Evolutionary conservation across 495 filamentous ascomycete species (phyloP), one percentile per base, ranked within the genome.

Genomic region (Aspergillus nanangensis): DNA sequence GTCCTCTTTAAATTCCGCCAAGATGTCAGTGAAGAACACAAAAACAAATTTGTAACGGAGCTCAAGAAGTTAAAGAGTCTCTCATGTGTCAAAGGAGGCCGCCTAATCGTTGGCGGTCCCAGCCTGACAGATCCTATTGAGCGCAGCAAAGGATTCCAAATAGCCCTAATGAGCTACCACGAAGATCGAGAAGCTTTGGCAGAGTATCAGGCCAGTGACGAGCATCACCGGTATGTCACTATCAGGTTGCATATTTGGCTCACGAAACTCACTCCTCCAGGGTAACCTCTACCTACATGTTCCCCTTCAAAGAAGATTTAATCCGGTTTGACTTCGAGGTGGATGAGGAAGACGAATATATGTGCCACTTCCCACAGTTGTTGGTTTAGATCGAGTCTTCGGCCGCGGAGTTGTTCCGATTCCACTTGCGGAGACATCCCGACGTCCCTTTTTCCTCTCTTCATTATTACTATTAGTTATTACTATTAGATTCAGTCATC

Each of bases 271-370:
- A 4, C 21, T 33, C 11, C 19, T 36, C 8, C 15, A 47, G 71
- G 39, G 66, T 75, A 0, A 74, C 70, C 5, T 57, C 49, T 31
- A 66, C 61, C 10, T 75, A 69, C 32, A 58, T 76, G 33, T 65
- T 65, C 45, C 73, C 73, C 2, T 76, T 61, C 46, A 69, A 66
- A 41, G 70, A 74, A 45, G 71, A 76, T 58, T 42, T 76, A 8
- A 55, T 69, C 34, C 65, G 70, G 17, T 76, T 76, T 57, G 73
- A 76, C 47, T 75, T 76, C 50, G 69, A 75, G 47, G 68, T 74
- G 13, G 66, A 69, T 34, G 38, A 41, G 2, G 63, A 53, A 31
- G 71, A 71, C 45, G 70, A 70, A 32, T 40, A 50, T 29, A 50
- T 52, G 50, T 60, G 52, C 22, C 27, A 43, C 62, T 62, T 81